These are phyloP conservation scores for Aureoboletus auriporus DNA, from an alignment of 768 basidiomycete species.

Conservation along the genomic window DNA sequence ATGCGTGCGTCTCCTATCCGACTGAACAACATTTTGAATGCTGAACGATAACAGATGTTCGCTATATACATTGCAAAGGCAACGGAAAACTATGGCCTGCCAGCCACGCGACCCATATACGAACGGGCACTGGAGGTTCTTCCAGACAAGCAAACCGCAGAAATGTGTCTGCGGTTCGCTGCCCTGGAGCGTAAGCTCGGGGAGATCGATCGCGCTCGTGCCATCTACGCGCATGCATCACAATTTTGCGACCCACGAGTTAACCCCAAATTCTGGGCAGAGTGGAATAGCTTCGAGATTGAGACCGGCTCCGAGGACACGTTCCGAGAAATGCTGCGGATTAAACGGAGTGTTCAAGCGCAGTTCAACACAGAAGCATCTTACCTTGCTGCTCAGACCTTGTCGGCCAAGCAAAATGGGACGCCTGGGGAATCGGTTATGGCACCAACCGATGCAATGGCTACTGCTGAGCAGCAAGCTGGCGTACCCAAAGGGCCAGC, in stretches of 20 bases:
- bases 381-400: constrained; percentile 87
- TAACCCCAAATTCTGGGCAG: constrained; percentile 89
- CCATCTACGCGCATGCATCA: constrained; percentile 95
- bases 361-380: constrained; percentile 98
- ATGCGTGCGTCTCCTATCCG: constrained; percentile 17
- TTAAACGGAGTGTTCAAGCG: constrained; percentile 97
- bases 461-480: constrained; percentile 70
- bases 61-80: constrained; percentile 97
- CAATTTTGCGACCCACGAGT: constrained; percentile 98
- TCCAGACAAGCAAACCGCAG: constrained; percentile 90
- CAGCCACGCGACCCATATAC: constrained; percentile 95
- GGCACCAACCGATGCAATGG: constrained; percentile 74
- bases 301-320: constrained; percentile 99
- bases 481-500: constrained; percentile 54
- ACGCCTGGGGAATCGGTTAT: constrained; percentile 42
- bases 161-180: constrained; percentile 97
- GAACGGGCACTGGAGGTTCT: constrained; percentile 91
- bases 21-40: background rate
- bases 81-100: constrained; percentile 90
- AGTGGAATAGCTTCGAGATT: constrained; percentile 98
- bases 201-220: constrained; percentile 96
- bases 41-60: constrained; percentile 64
- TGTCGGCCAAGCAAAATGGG: constrained; percentile 60
- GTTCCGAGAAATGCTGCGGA: constrained; percentile 91
- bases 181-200: constrained; percentile 95